Evolutionary conservation across 495 filamentous ascomycete species (phyloP), one percentile per base, ranked within the genome.

Genomic region (Hypoxylon intermedium): DNA sequence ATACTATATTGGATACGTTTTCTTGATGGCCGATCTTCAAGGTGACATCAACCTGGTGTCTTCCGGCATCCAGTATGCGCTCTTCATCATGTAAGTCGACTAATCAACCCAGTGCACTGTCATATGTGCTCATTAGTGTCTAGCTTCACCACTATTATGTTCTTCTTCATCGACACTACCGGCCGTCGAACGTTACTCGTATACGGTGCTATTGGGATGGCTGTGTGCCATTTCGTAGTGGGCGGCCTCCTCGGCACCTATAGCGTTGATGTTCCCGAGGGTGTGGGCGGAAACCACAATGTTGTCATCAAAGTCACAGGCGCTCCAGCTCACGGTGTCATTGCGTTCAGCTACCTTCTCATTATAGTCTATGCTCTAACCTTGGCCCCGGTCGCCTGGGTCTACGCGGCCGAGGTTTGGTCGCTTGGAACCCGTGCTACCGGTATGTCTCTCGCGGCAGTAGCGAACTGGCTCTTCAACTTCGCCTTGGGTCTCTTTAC

Each of bases 401-500:
- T 91, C 53, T 91, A 92, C 72, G 84, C 87, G 0, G 82, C 89
- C 15, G 88, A 92, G 74, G 84, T 91, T 2, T 91, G 87, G 82
- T 86, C 86, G 0, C 78, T 91, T 7, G 87, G 89, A 65, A 90
- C 87, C 12, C 84, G 89, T 13, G 89, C 87, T 11, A 87, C 82
- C 26, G 89, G 88, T 11, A 89, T 90, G 76, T 83, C 81, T 16
- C 74, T 90, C 18, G 83, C 87, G 0, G 83, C 87, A 0, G 77
- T 86, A 19, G 83, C 82, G 2, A 91, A 92, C 72, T 90, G 88
- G 88, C 78, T 89, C 12, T 91, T 89, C 79, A 90, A 89, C 76
- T 89, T 89, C 63, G 87, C 87, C 0, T 71, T 91, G 3, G 87
- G 84, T 3, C 79, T 87, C 66, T 90, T 90, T 69, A 82, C 87